Base-by-base conservation (phyloP, 2,329 filamentous ascomycete species). In the Daldinia eschscholtzii region DNA sequence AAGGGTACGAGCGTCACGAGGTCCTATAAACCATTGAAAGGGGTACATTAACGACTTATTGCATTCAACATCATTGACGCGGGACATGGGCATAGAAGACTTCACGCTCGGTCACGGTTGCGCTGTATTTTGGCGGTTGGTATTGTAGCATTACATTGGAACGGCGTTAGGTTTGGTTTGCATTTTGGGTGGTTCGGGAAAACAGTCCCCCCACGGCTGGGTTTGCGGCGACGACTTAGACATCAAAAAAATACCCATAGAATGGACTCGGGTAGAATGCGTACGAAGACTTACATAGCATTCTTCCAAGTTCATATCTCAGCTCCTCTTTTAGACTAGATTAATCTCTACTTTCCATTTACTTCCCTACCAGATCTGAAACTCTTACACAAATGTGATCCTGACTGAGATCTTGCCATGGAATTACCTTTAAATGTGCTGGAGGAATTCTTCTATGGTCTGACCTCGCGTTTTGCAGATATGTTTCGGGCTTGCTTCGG, bases 1-100 rank as follows among this genome's bases (percentile, higher is more conserved):
- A 85, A 0, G 96, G 96, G 0, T 99, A 92, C 87, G 94, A 98
- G 78, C 85, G 95, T 30, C 82, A 89, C 2, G 95, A 99, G 59
- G 89, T 97, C 41, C 88, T 96, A n/a, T 87, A 76, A 75, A n/a
- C 1, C 23, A 10, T 37, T 23, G 10, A 30, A 23, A 50, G 37
- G 37, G 28, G 30, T 62, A 55, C 46, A 52, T 57, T 23, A 37
- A 50, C 53, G 30, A 56, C 23, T 12, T 28, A 20, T 64, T 62
- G 41, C 28, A 57, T 57, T 20, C n/a, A 33, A 18, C 48, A 57
- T 35, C 23, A 61, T 35, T 15, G 15, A 37, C 50, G 23, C 15
- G 12, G 28, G 15, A 37, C 44, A 30, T 12, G 12, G 28, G 20
- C 23, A 57, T 42, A 39, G 57, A 44, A 23, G 50, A 37, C 37